Evolutionary conservation across 2,329 filamentous ascomycete species (phyloP).

Genomic region (Stemphylium vesicarium): DNA sequence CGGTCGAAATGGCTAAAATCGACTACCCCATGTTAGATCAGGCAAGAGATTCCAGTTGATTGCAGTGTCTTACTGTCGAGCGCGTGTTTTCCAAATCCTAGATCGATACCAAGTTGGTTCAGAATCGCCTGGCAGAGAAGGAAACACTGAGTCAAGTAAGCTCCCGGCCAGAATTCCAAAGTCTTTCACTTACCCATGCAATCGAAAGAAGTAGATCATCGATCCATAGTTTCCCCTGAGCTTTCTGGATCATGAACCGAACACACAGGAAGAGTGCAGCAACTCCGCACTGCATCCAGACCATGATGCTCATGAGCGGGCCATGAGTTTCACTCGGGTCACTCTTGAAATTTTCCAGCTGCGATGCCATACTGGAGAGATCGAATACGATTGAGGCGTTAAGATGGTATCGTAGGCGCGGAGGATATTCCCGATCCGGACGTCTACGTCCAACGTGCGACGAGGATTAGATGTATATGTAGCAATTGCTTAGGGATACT

Average conservation of each 20-base stretch:
- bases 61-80: slow-evolving; percentile 4
- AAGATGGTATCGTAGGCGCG: neutral
- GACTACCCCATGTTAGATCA: neutral
- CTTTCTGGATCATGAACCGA: neutral
- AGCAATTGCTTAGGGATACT: neutral
- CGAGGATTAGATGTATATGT: neutral
- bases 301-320: neutral
- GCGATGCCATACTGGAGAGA: slow-evolving; percentile 1
- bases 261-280: slow-evolving; percentile 2
- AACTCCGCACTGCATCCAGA: slow-evolving; percentile 1
- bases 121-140: neutral
- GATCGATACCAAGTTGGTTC: slow-evolving; percentile 2
- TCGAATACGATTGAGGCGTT: neutral
- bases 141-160: neutral
- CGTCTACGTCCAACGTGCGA: neutral
- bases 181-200: slow-evolving; percentile 5
- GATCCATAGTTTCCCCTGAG: slow-evolving; percentile 6
- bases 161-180: neutral
- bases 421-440: neutral
- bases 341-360: slow-evolving; percentile 5
- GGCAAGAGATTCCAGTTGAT: neutral
- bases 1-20: slow-evolving; percentile 3
- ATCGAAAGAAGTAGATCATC: slow-evolving; percentile 3
- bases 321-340: slow-evolving; percentile 7
- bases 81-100: slow-evolving; percentile 8